Conservation (phyloP, 768 basidiomycete species). For the Lyophyllum shimeji region DNA sequence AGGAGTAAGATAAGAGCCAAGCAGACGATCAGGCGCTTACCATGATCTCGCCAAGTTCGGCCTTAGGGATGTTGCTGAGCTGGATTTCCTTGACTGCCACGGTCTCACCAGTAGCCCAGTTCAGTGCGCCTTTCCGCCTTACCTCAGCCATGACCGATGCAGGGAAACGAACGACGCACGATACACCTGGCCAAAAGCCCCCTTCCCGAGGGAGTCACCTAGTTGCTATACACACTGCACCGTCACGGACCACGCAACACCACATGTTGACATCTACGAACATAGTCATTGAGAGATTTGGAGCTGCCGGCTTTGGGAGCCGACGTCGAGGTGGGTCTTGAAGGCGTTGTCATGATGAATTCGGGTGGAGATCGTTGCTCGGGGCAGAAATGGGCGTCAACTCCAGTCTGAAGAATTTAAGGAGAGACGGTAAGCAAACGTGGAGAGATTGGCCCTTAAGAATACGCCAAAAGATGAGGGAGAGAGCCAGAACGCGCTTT, state of each 20-base stretch:
- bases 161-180: conserved; percentile 51
- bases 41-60: conserved; percentile 97
- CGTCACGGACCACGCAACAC: conserved; percentile 1
- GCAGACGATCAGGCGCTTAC: conserved; percentile 41
- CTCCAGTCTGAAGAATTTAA: conserved; percentile 20
- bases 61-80: conserved; percentile 89
- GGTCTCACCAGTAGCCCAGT: conserved; percentile 97
- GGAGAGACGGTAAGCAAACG: conserved; percentile 15
- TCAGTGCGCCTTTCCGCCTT: conserved; percentile 65
- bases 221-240: conserved; percentile 68
- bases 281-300: conserved; percentile 67
- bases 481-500: conserved; percentile 22
- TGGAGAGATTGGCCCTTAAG: conserved; percentile 11
- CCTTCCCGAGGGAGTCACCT: conserved; percentile 93
- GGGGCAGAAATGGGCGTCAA: conserved; percentile 10
- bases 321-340: conserved; percentile 37
- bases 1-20: conserved; percentile 17
- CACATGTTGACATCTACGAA: conserved; percentile 28
- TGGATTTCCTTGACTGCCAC: conserved; percentile 99
- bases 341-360: conserved; percentile 36
- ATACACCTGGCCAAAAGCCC: conserved; percentile 96
- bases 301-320: conserved; percentile 38
- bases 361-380: conserved; percentile 13
- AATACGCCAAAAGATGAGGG: conserved; percentile 8
- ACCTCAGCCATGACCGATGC: conserved; percentile 11